Conservation (phyloP, 179 eudicot genomes). For the Beta corolliflora region DNA sequence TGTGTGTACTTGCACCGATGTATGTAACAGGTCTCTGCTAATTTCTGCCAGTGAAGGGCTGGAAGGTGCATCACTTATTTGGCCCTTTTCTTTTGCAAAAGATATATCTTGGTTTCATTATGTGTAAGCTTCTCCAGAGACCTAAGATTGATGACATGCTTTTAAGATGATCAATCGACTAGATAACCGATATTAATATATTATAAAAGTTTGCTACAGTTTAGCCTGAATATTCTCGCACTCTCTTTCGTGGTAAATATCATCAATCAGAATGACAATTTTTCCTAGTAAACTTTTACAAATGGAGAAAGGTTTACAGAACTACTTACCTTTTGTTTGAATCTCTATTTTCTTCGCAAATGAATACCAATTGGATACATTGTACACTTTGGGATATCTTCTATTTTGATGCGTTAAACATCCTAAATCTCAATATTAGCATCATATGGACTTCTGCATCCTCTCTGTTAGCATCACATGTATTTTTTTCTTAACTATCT, state of each 20-base stretch:
- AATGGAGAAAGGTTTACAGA: background rate
- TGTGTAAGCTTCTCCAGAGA: background rate
- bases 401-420: background rate
- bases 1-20: background rate
- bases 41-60: background rate
- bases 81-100: background rate
- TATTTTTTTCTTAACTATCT: background rate
- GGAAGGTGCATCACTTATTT: background rate
- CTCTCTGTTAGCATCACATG: constrained; percentile 1
- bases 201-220: background rate
- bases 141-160: background rate
- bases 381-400: background rate
- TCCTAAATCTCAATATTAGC: background rate
- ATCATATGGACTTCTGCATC: constrained; percentile 6
- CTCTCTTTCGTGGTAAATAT: background rate
- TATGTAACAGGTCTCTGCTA: background rate
- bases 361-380: background rate
- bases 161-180: background rate
- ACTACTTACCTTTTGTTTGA: background rate
- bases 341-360: too few species aligned
- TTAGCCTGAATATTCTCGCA: too few species aligned
- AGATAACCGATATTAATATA: background rate
- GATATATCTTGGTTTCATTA: background rate
- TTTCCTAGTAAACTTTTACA: background rate
- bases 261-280: background rate